Conservation (phyloP, 805 yeast genomes). For the Myxozyma monticola region DNA sequence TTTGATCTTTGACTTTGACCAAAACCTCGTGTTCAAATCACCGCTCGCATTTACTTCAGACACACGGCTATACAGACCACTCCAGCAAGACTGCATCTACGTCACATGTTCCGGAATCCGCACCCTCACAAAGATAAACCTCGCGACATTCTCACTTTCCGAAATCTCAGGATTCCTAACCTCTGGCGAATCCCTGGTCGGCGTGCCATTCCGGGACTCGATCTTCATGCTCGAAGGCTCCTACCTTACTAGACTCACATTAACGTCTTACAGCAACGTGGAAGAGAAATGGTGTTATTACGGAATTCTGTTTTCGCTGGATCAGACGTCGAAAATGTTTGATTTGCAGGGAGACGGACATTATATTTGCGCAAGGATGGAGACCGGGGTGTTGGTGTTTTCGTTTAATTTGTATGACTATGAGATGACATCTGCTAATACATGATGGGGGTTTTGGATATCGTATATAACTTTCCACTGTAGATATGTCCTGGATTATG, state of each 20-base stretch:
- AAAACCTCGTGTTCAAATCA: constrained; percentile 15
- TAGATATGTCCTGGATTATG: no score
- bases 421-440: no score
- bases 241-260: constrained; percentile 26
- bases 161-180: constrained; percentile 27
- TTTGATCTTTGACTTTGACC: constrained; percentile 24
- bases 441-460: no score
- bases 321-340: constrained; percentile 29
- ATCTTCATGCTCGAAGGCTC: constrained; percentile 31
- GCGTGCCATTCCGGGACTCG: constrained; percentile 31
- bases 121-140: constrained; percentile 19
- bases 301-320: constrained; percentile 28
- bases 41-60: constrained; percentile 17
- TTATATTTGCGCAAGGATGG: constrained; percentile 30
- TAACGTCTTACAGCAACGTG: constrained; percentile 16
- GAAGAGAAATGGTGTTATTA: constrained; percentile 29
- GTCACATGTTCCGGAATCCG: constrained; percentile 30
- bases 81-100: constrained; percentile 19
- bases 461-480: no score
- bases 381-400: constrained; percentile 25
- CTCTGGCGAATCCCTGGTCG: constrained; percentile 28
- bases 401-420: constrained; percentile 30
- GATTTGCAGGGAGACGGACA: constrained; percentile 32
- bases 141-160: constrained; percentile 3
- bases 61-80: constrained; percentile 21